phyloP scores from a whole-genome alignment of 345 rosid species.

The Camelina neglecta region DNA sequence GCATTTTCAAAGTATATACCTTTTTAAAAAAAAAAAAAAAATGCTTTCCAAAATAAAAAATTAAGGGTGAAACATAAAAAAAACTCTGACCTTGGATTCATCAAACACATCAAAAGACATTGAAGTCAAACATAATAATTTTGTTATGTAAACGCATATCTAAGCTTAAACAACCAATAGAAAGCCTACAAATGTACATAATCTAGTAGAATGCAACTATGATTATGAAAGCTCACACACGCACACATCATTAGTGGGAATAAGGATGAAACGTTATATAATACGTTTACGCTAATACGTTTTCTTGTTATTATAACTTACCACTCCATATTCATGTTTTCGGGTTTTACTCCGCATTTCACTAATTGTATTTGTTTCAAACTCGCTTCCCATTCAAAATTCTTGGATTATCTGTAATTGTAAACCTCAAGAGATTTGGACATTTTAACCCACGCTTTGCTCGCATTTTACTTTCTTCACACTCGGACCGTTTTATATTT shows the following conservation, averaged over 20 bases:
- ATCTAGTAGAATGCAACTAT: neutral
- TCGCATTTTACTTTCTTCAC: slow-evolving; percentile 26
- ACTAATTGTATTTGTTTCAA: neutral
- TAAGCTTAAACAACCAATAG: neutral
- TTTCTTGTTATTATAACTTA: neutral
- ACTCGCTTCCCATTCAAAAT: slow-evolving; percentile 1
- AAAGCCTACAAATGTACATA: neutral
- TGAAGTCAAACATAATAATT: neutral
- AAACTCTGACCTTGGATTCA: neutral
- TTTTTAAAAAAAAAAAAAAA: no score
- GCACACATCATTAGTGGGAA: neutral
- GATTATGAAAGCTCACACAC: neutral
- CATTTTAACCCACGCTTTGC: slow-evolving; percentile 34
- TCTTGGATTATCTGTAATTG: slow-evolving; percentile 8
- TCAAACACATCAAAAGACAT: neutral
- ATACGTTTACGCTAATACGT: neutral
- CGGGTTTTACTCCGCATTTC: neutral
- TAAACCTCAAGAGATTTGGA: slow-evolving; percentile 13
- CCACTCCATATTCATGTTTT: neutral
- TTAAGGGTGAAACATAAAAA: neutral
- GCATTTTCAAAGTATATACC: no score
- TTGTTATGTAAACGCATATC: neutral
- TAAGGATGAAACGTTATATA: neutral
- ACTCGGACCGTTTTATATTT: neutral
- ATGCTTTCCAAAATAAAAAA: no score